Conservation (phyloP, 352 stramenopile species). For the Globisporangium barbulae region DNA sequence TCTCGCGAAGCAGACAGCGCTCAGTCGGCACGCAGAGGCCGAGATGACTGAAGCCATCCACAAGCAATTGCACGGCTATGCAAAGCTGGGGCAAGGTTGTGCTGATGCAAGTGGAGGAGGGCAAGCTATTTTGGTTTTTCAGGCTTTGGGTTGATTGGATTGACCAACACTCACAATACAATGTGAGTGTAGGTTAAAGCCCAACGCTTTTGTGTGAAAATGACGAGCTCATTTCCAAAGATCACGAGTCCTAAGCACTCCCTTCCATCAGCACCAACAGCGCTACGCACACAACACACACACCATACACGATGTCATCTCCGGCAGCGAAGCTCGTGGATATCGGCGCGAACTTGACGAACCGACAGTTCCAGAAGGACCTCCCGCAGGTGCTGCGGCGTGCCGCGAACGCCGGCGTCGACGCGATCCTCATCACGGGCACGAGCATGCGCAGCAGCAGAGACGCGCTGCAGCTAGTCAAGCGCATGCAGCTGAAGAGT, state of each 20-base stretch:
- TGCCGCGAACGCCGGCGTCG: constrained; percentile 59
- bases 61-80: no score
- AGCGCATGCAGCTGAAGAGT: constrained; percentile 14
- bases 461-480: constrained; percentile 40
- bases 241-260: not conserved
- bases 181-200: constrained; percentile 3
- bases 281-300: not conserved
- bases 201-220: not conserved
- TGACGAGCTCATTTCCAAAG: constrained; percentile 6
- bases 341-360: constrained; percentile 70
- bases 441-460: constrained; percentile 43
- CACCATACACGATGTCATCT: not conserved
- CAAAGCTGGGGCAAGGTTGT: no score
- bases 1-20: no score
- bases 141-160: not conserved
- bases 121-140: not conserved
- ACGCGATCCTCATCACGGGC: constrained; percentile 85
- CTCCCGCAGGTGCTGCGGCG: constrained; percentile 87
- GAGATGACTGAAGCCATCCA: no score
- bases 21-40: no score
- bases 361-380: constrained; percentile 74
- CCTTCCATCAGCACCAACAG: not conserved
- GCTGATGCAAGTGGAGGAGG: no score
- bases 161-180: no score
- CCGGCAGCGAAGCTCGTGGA: constrained; percentile 36